Evolutionary conservation across 1,139 yeast species (phyloP).

Genomic region (Meyerozyma smithsonii): DNA sequence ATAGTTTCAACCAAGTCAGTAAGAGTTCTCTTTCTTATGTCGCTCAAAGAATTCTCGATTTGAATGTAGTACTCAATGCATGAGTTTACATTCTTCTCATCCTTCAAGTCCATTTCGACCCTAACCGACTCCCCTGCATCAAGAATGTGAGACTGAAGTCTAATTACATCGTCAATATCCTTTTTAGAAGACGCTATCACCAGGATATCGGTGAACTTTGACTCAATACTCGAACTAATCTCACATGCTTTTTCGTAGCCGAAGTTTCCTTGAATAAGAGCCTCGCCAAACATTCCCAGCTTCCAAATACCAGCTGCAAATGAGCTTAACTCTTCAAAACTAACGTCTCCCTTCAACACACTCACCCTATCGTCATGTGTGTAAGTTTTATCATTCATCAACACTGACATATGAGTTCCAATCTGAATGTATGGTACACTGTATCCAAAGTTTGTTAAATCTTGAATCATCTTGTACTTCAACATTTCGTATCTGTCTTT

Average conservation of each 20-base stretch:
- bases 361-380: slow-evolving; percentile 55
- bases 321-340: slow-evolving; percentile 44
- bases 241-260: slow-evolving; percentile 47
- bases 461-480: slow-evolving; percentile 60
- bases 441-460: slow-evolving; percentile 65
- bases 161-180: slow-evolving; percentile 20
- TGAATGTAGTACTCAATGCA: slow-evolving; percentile 79
- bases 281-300: slow-evolving; percentile 56
- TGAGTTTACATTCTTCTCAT: slow-evolving; percentile 72
- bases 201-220: slow-evolving; percentile 17
- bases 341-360: slow-evolving; percentile 39
- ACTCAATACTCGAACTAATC: slow-evolving; percentile 18
- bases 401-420: slow-evolving; percentile 53
- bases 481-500: slow-evolving; percentile 59
- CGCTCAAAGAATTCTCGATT: slow-evolving; percentile 43
- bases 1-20: slow-evolving; percentile 69
- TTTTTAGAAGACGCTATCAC: slow-evolving; percentile 40
- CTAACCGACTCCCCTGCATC: slow-evolving; percentile 40
- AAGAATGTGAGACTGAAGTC: slow-evolving; percentile 33
- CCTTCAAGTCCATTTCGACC: slow-evolving; percentile 52
- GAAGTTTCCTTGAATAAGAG: slow-evolving; percentile 77
- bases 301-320: slow-evolving; percentile 42
- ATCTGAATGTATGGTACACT: slow-evolving; percentile 75
- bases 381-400: slow-evolving; percentile 72
- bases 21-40: slow-evolving; percentile 35